Evolutionary conservation across 768 basidiomycete species (phyloP), one percentile per base, ranked within the genome.

Genomic region (Tulasnella sp.): DNA sequence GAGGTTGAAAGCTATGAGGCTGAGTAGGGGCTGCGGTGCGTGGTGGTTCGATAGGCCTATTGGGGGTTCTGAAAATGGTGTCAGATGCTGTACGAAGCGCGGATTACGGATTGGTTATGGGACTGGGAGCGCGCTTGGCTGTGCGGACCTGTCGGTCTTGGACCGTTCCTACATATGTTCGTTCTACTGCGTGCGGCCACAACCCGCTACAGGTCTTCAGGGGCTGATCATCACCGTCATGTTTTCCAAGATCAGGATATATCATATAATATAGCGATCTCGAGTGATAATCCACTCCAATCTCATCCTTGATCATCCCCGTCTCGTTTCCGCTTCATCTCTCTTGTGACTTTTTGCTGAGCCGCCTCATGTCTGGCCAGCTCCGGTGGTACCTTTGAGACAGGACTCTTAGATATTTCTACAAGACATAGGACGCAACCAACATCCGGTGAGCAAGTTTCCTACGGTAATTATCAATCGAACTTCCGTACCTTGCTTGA

Each of bases 321-420:
- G 25, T 92, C 89, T 43, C 89, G 78, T 74, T 90, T 92, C 65
- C 90, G 78, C 76, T 93, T 96, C 92, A 94, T 96, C 71, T 94
- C 92, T 67, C 84, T 76, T 57, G 92, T 86, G 44, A 96, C 84
- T 68, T 84, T 84, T 69, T 92, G 88, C 71, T 91, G 89, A 4
- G 93, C 92, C 0, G 91, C 74, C 67, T 92, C 91, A 70, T 98
- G 94, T 66, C 86, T 84, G 11, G 88, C 91, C 58, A 98, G 75
- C 68, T 98, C 93, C 4, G 77, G 70, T 7, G 93, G 79, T 57
- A 96, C 85, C 69, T 92, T 92, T 10, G 87, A 90, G 63, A 92
- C 85, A 0, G 92, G 92, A 63, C 87, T 90, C 77, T 97, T 97
- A 17, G 84, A 84, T 65, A 94, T 92, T 73, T 97, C 92, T 88